Evolutionary conservation across 345 rosid species (phyloP).

Genomic region (Citrus trifoliata): DNA sequence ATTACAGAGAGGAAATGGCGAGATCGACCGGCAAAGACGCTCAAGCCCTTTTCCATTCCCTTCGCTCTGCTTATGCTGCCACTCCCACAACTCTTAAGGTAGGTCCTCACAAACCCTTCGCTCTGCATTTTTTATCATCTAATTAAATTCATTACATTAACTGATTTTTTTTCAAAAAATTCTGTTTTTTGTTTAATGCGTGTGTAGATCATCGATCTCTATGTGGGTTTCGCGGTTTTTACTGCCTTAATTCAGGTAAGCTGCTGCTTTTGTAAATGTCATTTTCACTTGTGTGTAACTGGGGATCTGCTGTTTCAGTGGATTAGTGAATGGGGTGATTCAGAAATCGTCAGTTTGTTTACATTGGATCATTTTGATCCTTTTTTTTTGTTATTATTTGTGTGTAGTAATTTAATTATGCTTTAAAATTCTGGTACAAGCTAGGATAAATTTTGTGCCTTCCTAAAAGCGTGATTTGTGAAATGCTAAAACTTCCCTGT

Average conservation of each 20-base stretch:
- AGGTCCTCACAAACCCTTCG: too few species aligned
- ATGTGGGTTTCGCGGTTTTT: slow-evolving; percentile 72
- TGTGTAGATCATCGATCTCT: slow-evolving; percentile 82
- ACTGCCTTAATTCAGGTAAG: slow-evolving; percentile 89
- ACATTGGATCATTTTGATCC: background rate
- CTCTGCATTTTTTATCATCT: background rate
- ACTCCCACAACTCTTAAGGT: slow-evolving; percentile 76
- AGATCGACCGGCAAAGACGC: slow-evolving; percentile 65
- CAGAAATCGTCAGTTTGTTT: background rate
- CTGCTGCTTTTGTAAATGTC: background rate
- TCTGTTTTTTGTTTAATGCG: background rate
- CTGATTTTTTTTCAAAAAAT: background rate
- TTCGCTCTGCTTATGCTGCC: slow-evolving; percentile 71
- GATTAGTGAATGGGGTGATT: background rate
- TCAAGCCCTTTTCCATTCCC: slow-evolving; percentile 67
- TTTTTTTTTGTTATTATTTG: background rate
- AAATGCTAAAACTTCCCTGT: background rate
- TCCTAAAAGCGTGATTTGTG: background rate
- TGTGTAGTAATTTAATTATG: too few species aligned
- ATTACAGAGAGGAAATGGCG: slow-evolving; percentile 37
- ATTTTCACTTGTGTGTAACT: background rate
- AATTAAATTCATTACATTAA: background rate
- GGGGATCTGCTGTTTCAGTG: background rate
- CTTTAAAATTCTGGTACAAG: too few species aligned
- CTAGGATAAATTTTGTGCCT: background rate